A percentile compares a stretch with the other conserved stretches of the same genome.
Conservation (phyloP, 768 basidiomycete genomes). For the Gloeostereum incarnatum region DNA sequence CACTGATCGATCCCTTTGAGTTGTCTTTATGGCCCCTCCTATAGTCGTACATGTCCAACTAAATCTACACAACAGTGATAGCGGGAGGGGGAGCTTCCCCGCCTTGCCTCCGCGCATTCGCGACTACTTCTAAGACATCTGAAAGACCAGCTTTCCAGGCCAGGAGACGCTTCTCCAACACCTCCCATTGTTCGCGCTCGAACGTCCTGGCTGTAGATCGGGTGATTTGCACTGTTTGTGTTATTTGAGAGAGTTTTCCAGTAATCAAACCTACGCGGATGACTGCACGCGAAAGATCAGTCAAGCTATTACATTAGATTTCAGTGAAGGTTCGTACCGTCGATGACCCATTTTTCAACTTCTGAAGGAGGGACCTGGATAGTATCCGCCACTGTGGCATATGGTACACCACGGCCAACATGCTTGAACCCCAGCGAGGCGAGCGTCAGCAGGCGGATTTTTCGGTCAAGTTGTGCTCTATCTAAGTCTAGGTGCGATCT, state of each 20-base stretch:
- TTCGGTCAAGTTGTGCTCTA: constrained; percentile 52
- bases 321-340: constrained; percentile 38
- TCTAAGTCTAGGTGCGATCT: constrained; percentile 39
- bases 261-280: constrained; percentile 73
- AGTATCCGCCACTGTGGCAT: constrained; percentile 56
- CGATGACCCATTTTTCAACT: constrained; percentile 85
- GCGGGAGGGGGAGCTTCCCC: constrained; percentile 17
- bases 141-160: constrained; percentile 71
- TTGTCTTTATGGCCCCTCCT: too few relatives aligned
- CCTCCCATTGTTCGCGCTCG: constrained; percentile 72
- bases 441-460: constrained; percentile 71
- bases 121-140: constrained; percentile 63
- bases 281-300: constrained; percentile 30
- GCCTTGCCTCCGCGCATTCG: constrained; percentile 39
- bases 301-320: constrained; percentile 1
- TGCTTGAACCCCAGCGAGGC: constrained; percentile 72
- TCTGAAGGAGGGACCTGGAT: constrained; percentile 55
- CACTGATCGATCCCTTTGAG: too few relatives aligned
- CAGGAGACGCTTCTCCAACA: constrained; percentile 62
- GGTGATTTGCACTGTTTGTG: constrained; percentile 62
- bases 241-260: constrained; percentile 78
- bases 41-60: too few relatives aligned
- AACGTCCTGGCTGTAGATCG: constrained; percentile 71
- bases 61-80: too few relatives aligned
- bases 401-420: constrained; percentile 65